phyloP scores from a whole-genome alignment of 2,329 filamentous ascomycete species.

The Fusarium sp. region DNA sequence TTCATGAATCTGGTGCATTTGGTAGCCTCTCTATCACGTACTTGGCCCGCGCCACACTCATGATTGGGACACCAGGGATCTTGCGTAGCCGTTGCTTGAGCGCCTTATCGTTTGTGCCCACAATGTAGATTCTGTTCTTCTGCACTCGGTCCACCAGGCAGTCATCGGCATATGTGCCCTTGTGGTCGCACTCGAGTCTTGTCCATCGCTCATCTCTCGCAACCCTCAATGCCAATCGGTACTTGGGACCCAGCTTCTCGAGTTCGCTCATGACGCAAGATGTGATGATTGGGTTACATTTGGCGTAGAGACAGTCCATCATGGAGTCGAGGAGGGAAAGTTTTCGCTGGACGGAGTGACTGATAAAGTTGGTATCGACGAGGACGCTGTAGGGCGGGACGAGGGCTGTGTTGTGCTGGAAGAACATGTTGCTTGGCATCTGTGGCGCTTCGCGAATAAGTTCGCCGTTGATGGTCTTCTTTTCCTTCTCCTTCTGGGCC shows the following conservation, averaged over 20 bases:
- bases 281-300: slow-evolving; percentile 90
- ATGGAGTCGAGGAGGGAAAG: slow-evolving; percentile 87
- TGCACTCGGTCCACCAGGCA: slow-evolving; percentile 82
- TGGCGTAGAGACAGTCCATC: slow-evolving; percentile 95
- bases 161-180: slow-evolving; percentile 85
- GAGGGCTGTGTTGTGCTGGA: slow-evolving; percentile 87
- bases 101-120: slow-evolving; percentile 82
- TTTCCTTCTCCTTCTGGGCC: slow-evolving; percentile 68
- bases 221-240: slow-evolving; percentile 86
- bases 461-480: slow-evolving; percentile 69
- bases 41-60: slow-evolving; percentile 89
- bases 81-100: slow-evolving; percentile 87
- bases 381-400: slow-evolving; percentile 77
- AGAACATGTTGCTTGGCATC: slow-evolving; percentile 87
- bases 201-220: slow-evolving; percentile 92
- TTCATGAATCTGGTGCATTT: slow-evolving; percentile 76
- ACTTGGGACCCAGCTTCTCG: slow-evolving; percentile 90
- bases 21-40: slow-evolving; percentile 95
- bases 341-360: slow-evolving; percentile 91
- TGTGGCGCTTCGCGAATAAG: slow-evolving; percentile 84
- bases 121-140: slow-evolving; percentile 82
- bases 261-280: slow-evolving; percentile 76
- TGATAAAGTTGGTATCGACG: slow-evolving; percentile 91
- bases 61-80: slow-evolving; percentile 73
- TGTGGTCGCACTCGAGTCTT: slow-evolving; percentile 88